A percentile compares a stretch with the other conserved stretches of the same genome.
Evolutionary conservation across 345 rosid genomes (phyloP).

Genomic region (Adansonia digitata): DNA sequence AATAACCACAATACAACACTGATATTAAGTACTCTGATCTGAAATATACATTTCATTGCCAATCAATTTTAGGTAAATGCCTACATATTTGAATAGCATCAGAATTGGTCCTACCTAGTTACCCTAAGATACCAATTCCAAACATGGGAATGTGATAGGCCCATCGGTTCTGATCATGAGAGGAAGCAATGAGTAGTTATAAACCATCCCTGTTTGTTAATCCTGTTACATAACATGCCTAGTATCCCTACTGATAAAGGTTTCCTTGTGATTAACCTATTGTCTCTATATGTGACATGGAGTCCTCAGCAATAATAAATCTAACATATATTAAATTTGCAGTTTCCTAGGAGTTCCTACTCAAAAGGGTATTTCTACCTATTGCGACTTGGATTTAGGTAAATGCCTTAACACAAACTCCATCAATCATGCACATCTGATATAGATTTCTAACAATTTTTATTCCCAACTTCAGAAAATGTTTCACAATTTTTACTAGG

Average conservation of each 20-base stretch:
- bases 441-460: not conserved
- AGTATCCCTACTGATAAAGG: not conserved
- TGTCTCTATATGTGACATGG: not conserved
- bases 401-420: not conserved
- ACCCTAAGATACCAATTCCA: not conserved
- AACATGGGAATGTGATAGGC: not conserved
- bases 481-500: not conserved
- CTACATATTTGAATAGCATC: not conserved
- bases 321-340: not conserved
- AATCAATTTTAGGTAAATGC: not conserved
- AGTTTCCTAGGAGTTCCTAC: not conserved
- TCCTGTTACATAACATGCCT: not conserved
- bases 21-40: not conserved
- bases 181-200: not conserved
- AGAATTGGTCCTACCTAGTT: not conserved
- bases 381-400: not conserved
- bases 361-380: not conserved
- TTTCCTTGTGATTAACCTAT: not conserved
- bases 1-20: not conserved
- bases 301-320: not conserved
- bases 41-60: not conserved
- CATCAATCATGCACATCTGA: not conserved
- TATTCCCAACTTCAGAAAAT: not conserved
- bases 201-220: not conserved
- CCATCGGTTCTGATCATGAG: not conserved